phyloP scores from a whole-genome alignment of 805 yeast genomes.

The Dipodascus geniculatus region DNA sequence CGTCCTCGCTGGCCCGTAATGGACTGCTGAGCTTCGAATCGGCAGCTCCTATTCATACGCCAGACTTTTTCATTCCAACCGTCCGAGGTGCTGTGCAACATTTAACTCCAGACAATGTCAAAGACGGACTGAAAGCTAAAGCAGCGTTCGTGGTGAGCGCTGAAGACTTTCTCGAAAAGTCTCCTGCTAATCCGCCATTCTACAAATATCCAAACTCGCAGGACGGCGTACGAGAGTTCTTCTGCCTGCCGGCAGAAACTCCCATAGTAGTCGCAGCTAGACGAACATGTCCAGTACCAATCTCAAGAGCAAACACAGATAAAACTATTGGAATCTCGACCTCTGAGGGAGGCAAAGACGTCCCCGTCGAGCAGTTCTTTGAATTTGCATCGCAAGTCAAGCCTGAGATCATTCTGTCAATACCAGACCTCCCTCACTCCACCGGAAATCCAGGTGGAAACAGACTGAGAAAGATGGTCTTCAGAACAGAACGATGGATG shows the following conservation, averaged over 20 bases:
- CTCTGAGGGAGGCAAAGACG: slow-evolving; percentile 25
- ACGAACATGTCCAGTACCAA: slow-evolving; percentile 22
- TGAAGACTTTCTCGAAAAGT: slow-evolving; percentile 29
- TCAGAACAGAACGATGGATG: slow-evolving; percentile 26
- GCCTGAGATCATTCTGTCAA: slow-evolving; percentile 26
- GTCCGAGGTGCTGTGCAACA: slow-evolving; percentile 32
- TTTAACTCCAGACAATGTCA: slow-evolving; percentile 30
- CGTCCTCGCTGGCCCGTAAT: slow-evolving; percentile 15
- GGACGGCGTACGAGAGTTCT: slow-evolving; percentile 11
- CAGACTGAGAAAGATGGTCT: slow-evolving; percentile 26
- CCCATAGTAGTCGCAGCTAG: slow-evolving; percentile 21
- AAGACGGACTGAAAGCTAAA: slow-evolving; percentile 11
- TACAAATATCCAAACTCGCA: slow-evolving; percentile 7
- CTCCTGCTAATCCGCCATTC: slow-evolving; percentile 10
- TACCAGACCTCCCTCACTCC: slow-evolving; percentile 24
- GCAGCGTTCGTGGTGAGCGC: slow-evolving; percentile 22
- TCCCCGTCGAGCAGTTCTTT: slow-evolving; percentile 17
- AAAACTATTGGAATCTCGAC: slow-evolving; percentile 25
- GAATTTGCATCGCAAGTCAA: slow-evolving; percentile 14
- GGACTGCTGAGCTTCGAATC: slow-evolving; percentile 13
- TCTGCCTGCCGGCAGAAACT: slow-evolving; percentile 20
- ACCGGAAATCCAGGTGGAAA: slow-evolving; percentile 26
- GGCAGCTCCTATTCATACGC: slow-evolving; percentile 19
- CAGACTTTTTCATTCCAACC: slow-evolving; percentile 25
- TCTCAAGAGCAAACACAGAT: slow-evolving; percentile 25